These are phyloP conservation scores for Leishmania martiniquensis DNA, from an alignment of 208 protist genomes.

Conservation along the genomic window DNA sequence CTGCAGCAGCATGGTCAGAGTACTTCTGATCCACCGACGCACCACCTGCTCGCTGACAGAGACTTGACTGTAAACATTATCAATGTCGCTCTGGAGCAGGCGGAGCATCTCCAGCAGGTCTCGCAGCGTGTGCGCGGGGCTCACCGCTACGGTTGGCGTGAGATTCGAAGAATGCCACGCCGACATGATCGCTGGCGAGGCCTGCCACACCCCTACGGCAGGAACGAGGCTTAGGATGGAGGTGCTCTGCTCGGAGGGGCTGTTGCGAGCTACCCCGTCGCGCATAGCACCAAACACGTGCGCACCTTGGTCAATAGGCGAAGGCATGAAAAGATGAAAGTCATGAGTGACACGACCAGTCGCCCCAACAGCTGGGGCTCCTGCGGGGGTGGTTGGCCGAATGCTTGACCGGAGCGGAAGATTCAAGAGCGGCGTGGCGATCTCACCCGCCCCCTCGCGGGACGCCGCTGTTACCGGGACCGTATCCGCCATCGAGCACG, in stretches of 20 bases:
- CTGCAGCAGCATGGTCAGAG: constrained; percentile 23
- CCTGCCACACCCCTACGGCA: constrained; percentile 21
- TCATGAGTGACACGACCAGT: not conserved
- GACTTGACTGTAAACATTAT: constrained; percentile 34
- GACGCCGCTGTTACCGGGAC: not conserved
- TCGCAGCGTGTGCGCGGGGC: constrained; percentile 10
- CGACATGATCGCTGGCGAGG: constrained; percentile 20
- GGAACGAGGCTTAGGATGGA: constrained; percentile 27
- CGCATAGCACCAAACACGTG: constrained; percentile 11
- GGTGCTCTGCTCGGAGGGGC: constrained; percentile 26
- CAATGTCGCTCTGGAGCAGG: constrained; percentile 40
- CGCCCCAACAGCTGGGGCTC: not conserved
- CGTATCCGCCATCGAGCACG: not conserved
- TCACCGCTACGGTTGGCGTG: constrained; percentile 5
- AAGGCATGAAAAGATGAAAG: constrained; percentile 26
- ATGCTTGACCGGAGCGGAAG: not conserved
- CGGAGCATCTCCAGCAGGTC: constrained; percentile 41
- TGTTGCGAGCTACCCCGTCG: constrained; percentile 15
- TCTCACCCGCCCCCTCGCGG: not conserved
- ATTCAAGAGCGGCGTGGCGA: not conserved
- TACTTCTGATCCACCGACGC: constrained; percentile 23
- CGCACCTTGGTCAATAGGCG: constrained; percentile 15
- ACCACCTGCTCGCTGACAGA: constrained; percentile 27
- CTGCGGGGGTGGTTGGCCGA: constrained; percentile 2
- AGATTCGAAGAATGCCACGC: constrained; percentile 8